Evolutionary conservation across 768 basidiomycete species (phyloP), one percentile per base, ranked within the genome.

Genomic region (Exsudoporus frostii): DNA sequence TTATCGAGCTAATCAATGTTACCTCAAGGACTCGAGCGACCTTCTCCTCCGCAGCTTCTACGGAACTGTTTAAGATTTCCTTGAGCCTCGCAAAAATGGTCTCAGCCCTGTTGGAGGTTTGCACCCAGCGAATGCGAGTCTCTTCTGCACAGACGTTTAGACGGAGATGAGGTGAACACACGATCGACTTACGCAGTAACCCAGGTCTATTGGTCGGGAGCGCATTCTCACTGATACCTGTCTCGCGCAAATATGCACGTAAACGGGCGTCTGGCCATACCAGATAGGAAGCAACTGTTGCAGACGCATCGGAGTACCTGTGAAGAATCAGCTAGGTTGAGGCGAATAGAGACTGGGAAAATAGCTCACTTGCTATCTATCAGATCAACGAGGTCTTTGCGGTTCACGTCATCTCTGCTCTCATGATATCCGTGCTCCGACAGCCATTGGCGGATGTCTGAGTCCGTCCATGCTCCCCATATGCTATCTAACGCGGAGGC

Each of bases 261-360:
- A 98, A 83, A 30, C 95, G 81, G 4, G 94, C 90, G 64, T 98
- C 95, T 13, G 92, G 90, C 96, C 96, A 98, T 10, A 80, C 79
- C 45, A 95, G 75, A 71, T 96, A 97, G 3, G 82, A 73, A 3
- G 84, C 76, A 1, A 79, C 77, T 33, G 74, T 71, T 6, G 60
- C 47, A n/a, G 66, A 64, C 45, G 68, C 66, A 47, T 85, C 80
- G 50, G 75, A 76, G 62, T 82, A 84, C 65, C 82, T 90, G 58
- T n/a, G 32, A 27, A 17, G 24, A 22, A 43, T 64, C 41, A 42
- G 37, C 7, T 13, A 24, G 4, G 15, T 37, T 9, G 14, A 30
- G 27, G 4, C 2, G 27, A 19, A 3, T 2, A n/a, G 11, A 1
- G n/a, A n/a, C 10, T 1, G 6, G 10, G 3, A 3, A 2, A 5